Evolutionary conservation across 179 eudicot species (phyloP).

Genomic region (Silene noctiflora): DNA sequence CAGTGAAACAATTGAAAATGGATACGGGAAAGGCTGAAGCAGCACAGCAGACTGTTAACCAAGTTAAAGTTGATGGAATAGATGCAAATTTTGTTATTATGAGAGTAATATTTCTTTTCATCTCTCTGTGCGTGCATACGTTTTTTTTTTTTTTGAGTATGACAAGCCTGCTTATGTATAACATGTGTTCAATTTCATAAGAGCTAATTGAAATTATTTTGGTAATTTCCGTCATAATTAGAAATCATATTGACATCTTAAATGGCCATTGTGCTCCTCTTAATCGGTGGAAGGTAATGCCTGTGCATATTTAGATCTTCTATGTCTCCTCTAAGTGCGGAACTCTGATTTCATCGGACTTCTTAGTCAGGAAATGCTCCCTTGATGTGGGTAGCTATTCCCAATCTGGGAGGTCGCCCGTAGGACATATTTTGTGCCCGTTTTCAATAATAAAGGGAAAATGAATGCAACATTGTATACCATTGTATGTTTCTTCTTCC

Average conservation of each 20-base stretch:
- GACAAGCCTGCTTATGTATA: background rate
- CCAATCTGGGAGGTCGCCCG: conserved; percentile 4
- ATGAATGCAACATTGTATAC: background rate
- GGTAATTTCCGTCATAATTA: background rate
- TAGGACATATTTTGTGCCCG: background rate
- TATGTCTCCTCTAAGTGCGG: background rate
- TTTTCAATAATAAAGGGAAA: background rate
- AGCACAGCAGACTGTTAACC: conserved; percentile 78
- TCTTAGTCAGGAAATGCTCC: background rate
- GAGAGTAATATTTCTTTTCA: conserved; percentile 44
- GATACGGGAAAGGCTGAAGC: conserved; percentile 74
- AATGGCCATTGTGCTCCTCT: background rate
- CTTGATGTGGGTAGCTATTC: background rate
- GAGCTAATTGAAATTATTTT: background rate
- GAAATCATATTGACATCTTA: background rate
- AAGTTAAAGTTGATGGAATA: conserved; percentile 90
- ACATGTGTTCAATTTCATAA: background rate
- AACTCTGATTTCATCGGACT: background rate
- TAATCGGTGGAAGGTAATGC: conserved; percentile 1
- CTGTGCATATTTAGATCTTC: conserved; percentile 5
- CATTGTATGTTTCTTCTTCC: background rate
- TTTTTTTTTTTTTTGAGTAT: background rate
- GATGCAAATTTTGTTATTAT: conserved; percentile 81
- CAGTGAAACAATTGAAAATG: conserved; percentile 57
- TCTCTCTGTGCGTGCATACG: background rate